Conservation (phyloP, 768 basidiomycete species). For the Lactifluus pinguis region DNA sequence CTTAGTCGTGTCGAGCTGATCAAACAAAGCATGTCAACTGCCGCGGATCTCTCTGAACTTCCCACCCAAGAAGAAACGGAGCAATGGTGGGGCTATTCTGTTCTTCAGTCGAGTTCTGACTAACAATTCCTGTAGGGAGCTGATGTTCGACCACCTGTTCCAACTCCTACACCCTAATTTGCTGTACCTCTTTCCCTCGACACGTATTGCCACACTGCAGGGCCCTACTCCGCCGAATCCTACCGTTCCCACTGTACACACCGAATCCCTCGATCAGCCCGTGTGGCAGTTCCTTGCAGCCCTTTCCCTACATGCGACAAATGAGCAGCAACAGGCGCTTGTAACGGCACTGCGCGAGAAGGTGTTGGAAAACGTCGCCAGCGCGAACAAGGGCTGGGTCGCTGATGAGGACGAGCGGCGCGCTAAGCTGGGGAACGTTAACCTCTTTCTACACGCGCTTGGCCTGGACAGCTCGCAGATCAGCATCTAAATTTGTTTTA, state of each 20-base stretch:
- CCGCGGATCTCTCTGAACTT: slow-evolving; percentile 45
- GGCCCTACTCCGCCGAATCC: slow-evolving; percentile 27
- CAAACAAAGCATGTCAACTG: slow-evolving; percentile 54
- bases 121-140: slow-evolving; percentile 47
- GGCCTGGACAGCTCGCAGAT: slow-evolving; percentile 70
- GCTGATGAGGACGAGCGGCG: slow-evolving; percentile 65
- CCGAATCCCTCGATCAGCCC: slow-evolving; percentile 73
- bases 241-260: slow-evolving; percentile 30
- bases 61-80: slow-evolving; percentile 67
- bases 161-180: slow-evolving; percentile 69
- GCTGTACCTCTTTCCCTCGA: slow-evolving; percentile 81
- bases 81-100: slow-evolving; percentile 48
- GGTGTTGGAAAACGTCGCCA: slow-evolving; percentile 82
- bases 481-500: slow-evolving; percentile 18
- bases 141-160: slow-evolving; percentile 83
- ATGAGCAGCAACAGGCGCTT: slow-evolving; percentile 82
- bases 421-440: slow-evolving; percentile 84
- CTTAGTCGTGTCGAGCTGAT: slow-evolving; percentile 90
- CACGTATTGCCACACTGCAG: slow-evolving; percentile 46
- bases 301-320: slow-evolving; percentile 73
- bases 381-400: slow-evolving; percentile 67
- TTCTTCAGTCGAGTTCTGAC: background rate
- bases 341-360: slow-evolving; percentile 86
- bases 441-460: slow-evolving; percentile 79
- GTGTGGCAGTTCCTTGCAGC: slow-evolving; percentile 95